phyloP scores from a whole-genome alignment of 2,329 filamentous ascomycete species.

The Ophiostoma ips region DNA sequence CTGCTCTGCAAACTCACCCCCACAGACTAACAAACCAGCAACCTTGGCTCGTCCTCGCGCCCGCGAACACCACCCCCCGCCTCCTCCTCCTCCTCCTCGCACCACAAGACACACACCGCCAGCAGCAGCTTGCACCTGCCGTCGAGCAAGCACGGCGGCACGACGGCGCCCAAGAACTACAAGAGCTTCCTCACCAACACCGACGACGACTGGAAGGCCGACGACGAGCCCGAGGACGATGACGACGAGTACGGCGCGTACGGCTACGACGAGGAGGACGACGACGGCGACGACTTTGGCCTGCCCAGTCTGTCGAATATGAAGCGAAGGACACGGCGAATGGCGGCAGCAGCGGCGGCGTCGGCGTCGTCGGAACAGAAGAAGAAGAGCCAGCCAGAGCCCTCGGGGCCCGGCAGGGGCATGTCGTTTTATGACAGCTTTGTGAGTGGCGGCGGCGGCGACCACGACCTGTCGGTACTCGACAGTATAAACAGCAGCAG shows the following conservation, averaged over 20 bases:
- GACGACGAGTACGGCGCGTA: conserved; percentile 65
- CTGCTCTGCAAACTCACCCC: conserved; percentile 8
- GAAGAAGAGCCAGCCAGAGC: conserved; percentile 9
- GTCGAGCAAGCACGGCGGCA: conserved; percentile 34
- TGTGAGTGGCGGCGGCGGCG: conserved; percentile 9
- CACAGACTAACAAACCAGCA: too few species aligned
- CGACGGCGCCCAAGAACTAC: conserved; percentile 52
- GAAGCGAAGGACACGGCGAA: conserved; percentile 54
- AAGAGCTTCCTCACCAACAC: conserved; percentile 69
- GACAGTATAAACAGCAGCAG: background rate
- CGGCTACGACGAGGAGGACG: conserved; percentile 62
- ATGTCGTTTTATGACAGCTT: background rate
- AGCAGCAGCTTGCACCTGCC: conserved; percentile 25
- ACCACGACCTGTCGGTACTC: conserved; percentile 16
- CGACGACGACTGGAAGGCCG: conserved; percentile 70
- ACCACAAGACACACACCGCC: background rate
- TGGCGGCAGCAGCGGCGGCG: conserved; percentile 27
- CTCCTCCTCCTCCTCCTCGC: too few species aligned
- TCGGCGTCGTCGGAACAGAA: background rate
- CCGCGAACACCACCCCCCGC: conserved; percentile 62
- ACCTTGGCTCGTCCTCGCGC: conserved; percentile 44
- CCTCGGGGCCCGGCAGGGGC: background rate
- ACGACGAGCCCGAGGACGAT: conserved; percentile 58
- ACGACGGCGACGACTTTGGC: conserved; percentile 86
- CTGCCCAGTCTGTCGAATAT: conserved; percentile 85